Evolutionary conservation across 208 protist genomes (phyloP), one percentile per base, ranked within the genome.

Genomic region (Leishmania major): DNA sequence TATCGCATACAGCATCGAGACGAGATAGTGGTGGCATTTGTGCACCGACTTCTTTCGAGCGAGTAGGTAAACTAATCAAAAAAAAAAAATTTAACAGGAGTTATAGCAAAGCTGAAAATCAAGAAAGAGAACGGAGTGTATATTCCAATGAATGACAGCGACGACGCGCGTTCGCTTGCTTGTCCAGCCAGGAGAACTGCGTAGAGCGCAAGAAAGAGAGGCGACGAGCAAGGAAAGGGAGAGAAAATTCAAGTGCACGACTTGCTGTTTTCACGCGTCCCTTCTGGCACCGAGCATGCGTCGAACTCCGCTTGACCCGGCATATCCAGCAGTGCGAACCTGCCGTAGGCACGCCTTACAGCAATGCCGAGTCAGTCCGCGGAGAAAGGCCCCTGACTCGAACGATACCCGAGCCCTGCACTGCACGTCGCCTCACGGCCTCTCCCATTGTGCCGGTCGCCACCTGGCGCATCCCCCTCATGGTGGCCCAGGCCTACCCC

Each of bases 1-100:
- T 81, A 72, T 92, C 86, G 64, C 88, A 92, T 1, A 83, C 31
- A 15, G 79, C 83, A 62, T 87, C 79, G 1, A 87, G 75, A 28
- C 83, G 83, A 37, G 72, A 78, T n/a, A n/a, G 72, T 53, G 43
- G 79, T 11, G 55, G 79, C 79, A 82, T 82, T 53, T 47, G 25
- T 19, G 13, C 40, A 13, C 37, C 31, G 37, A 37, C 37, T 72
- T 0, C 37, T 47, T 72, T 55, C 15, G 25, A 66, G 60, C 35
- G 15, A 25, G 15, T 25, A 55, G 40, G 0, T 0, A 43, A 55
- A 25, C 10, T 53, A 31, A 31, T 6, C 4, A 3, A 55, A 15
- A 31, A 43, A 1, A 25, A 49, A 55, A 4, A 2, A n/a, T 53
- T 73, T 45, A 71, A 60, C 71, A 64, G 10, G 10, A 19, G 35